Base-by-base conservation (phyloP, 192 early-diverging fungal genomes). In the Neocallimastix lanati region DNA sequence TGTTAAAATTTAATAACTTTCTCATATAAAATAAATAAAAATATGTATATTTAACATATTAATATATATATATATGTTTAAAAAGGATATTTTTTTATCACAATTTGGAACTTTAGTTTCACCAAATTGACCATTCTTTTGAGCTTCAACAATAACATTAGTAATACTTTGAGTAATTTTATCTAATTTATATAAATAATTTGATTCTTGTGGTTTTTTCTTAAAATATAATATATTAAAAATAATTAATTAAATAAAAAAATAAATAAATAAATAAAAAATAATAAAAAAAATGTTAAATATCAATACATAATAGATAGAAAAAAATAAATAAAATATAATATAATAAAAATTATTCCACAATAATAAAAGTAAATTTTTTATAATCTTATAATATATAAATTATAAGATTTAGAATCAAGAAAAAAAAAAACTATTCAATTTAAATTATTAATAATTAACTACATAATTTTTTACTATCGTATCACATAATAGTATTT, bases 111-210 rank as follows among this genome's bases (percentile, higher is more conserved):
- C 11, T 76, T 9, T 29, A 90, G 88, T 78, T 86, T 85, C 88
- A 35, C 87, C 88, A 76, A 88, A 82, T 29, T 87, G 82, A 29
- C 88, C 88, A 38, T 90, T 86, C 76, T 92, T 94, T 82, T 96
- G 93, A 28, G 90, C 89, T 29, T 95, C 92, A 77, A 96, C 78
- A 12, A 97, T 83, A 0, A 87, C 88, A 78, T 92, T 91, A 15
- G 94, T 92, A 18, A 99, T 88, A 38, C 93, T 91, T 83, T 92
- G 86, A 0, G 94, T 94, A 12, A 88, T 88, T 38, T 91, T 86
- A 80, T 99, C 96, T 79, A 99, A 87, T 83, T 98, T 94, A 79
- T 93, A 92, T 77, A 97, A 82, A 78, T 96, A 97, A 83, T 97
- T 98, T 7, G 95, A 94, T 78, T 94, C 94, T 27, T 91, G 90